Base-by-base conservation (phyloP, 2,329 filamentous ascomycete genomes). In the Fusarium xylarioides region DNA sequence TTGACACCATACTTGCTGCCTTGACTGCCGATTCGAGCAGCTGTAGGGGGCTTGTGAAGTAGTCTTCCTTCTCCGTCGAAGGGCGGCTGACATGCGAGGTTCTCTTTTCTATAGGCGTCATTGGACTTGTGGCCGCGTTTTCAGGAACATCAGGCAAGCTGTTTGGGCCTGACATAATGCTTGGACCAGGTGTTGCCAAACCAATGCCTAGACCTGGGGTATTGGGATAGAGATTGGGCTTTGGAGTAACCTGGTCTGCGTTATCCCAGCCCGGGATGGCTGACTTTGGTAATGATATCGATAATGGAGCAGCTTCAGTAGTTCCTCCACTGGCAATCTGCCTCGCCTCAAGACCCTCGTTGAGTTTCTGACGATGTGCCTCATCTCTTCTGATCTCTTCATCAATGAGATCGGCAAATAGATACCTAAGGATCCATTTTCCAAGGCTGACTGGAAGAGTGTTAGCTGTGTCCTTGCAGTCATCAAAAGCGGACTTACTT, bases 361-460 rank as follows among this genome's bases (percentile, higher is more conserved):
- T 89, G 12, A 97, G 83, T 50, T 89, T 88, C 49, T 90, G 86
- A n/a, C 95, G 90, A 79, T 93, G 91, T 1, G 83, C 85, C 77
- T 93, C 91, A 78, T 99, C 96, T 58, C 94, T 90, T 73, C 89
- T 91, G 74, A 97, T 93, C 80, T 98, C 94, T 80, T 98, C 95
- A 68, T 97, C 93, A 60, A 99, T 92, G 46, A 98, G 86, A 62
- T 93, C 92, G 15, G 92, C 91, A 83, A 99, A 99, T 1, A 99
- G 87, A 81, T 98, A 97, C 38, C 96, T 90, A 67, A 99, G 84
- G 50, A 98, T 91, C 96, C 96, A 99, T 85, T 97, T 97, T 14
- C 96, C 96, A 50, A 98, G 90, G 78, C 97, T 98, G 81, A 98
- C 93, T 96, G 72, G n/a, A 47, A 43, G 23, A 37, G 23, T 34